A percentile compares a stretch with the other conserved stretches of the same genome.
phyloP scores from a whole-genome alignment of 2,329 filamentous ascomycete species.

The Ramichloridium luteum region DNA sequence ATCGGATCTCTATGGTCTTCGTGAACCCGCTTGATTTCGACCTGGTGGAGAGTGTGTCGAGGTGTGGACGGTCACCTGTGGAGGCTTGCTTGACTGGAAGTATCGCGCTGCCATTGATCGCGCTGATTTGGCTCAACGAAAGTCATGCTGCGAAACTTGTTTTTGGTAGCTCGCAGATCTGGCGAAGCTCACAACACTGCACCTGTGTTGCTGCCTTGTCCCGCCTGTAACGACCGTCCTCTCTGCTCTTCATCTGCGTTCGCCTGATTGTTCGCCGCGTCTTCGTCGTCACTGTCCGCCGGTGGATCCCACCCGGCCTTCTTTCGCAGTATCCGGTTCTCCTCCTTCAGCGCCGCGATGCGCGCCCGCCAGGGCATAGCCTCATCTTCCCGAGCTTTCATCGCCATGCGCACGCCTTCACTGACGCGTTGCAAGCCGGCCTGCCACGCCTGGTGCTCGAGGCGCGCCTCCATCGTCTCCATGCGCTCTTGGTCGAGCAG shows the following conservation, averaged over 20 bases:
- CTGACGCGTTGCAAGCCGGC: constrained; percentile 32
- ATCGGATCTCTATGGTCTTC: too few relatives aligned
- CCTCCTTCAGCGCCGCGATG: constrained; percentile 33
- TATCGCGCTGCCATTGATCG: too few relatives aligned
- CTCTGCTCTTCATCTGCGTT: neutral
- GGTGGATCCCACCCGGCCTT: constrained; percentile 35
- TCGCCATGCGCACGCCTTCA: constrained; percentile 29
- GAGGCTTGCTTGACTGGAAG: too few relatives aligned
- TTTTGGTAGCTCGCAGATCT: too few relatives aligned
- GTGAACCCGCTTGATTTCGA: too few relatives aligned
- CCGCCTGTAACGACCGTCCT: neutral
- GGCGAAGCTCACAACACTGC: too few relatives aligned
- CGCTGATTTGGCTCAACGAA: too few relatives aligned
- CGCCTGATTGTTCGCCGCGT: constrained; percentile 10
- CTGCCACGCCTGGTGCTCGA: constrained; percentile 40
- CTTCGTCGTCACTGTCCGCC: constrained; percentile 28
- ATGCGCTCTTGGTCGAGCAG: constrained; percentile 33
- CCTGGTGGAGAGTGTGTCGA: too few relatives aligned
- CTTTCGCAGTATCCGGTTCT: constrained; percentile 35
- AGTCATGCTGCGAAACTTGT: too few relatives aligned
- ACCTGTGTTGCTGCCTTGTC: too few relatives aligned
- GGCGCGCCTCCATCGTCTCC: constrained; percentile 33
- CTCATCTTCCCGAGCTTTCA: constrained; percentile 28
- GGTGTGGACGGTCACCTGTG: too few relatives aligned
- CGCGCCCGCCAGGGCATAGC: constrained; percentile 26